phyloP scores from a whole-genome alignment of 805 yeast genomes.

The Metschnikowia borealis region DNA sequence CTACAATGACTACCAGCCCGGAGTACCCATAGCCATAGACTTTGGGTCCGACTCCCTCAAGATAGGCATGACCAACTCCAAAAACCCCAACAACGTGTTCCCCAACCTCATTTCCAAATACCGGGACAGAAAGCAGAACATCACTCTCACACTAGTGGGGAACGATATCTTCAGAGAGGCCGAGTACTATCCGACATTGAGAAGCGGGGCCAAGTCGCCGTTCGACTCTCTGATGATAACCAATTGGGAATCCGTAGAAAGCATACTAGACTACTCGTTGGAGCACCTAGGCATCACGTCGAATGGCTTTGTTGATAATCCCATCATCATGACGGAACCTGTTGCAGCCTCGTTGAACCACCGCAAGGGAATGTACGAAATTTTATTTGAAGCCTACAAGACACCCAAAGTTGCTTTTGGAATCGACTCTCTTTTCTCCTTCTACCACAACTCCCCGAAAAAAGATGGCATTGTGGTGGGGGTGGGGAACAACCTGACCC shows the following conservation, averaged over 20 bases:
- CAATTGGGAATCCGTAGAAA: conserved; percentile 90
- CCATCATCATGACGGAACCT: conserved; percentile 76
- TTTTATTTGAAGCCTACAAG: conserved; percentile 78
- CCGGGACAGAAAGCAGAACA: conserved; percentile 70
- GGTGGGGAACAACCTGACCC: conserved; percentile 78
- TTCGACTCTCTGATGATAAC: conserved; percentile 83
- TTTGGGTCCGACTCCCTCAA: conserved; percentile 65
- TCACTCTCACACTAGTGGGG: conserved; percentile 71
- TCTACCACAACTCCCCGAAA: conserved; percentile 52
- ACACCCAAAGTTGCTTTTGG: conserved; percentile 77
- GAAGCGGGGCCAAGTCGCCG: conserved; percentile 69
- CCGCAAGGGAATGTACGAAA: conserved; percentile 70
- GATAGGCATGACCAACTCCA: conserved; percentile 51
- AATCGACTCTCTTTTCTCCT: conserved; percentile 77
- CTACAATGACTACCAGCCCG: conserved; percentile 43
- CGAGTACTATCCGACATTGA: conserved; percentile 42
- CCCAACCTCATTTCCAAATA: conserved; percentile 68
- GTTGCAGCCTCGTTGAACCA: conserved; percentile 69
- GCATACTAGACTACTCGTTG: conserved; percentile 77
- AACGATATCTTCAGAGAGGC: conserved; percentile 70
- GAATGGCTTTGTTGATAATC: conserved; percentile 59
- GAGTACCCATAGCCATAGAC: conserved; percentile 83
- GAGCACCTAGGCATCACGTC: conserved; percentile 66
- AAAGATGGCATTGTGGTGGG: conserved; percentile 71
- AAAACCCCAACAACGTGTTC: conserved; percentile 56